Conservation (phyloP, 176 grass and related monocot species). For the Eleusine coracana region DNA sequence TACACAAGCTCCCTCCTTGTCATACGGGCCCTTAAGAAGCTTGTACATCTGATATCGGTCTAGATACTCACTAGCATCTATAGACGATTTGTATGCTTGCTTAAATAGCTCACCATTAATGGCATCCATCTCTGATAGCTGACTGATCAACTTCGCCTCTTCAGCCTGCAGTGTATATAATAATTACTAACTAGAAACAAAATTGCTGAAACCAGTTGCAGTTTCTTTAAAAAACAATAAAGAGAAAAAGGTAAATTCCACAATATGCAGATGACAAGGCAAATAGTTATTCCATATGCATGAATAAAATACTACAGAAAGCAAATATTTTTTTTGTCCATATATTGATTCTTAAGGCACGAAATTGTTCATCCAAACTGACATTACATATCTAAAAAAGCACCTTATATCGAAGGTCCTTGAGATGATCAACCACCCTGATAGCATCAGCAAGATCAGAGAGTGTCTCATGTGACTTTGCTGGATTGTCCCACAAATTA, state of each 20-base stretch:
- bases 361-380: constrained; percentile 6
- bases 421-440: constrained; percentile 78
- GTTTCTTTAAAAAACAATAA: background rate
- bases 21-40: constrained; percentile 80
- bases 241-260: background rate
- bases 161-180: constrained; percentile 65
- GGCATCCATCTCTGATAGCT: constrained; percentile 80
- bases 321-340: background rate
- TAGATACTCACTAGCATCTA: constrained; percentile 76
- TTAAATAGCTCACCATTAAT: constrained; percentile 84
- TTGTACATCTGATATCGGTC: constrained; percentile 78
- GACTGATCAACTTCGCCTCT: constrained; percentile 88
- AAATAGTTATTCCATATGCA: background rate
- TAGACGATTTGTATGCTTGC: constrained; percentile 72
- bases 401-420: constrained; percentile 92
- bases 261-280: background rate
- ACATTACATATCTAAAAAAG: constrained; percentile 39
- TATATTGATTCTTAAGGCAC: background rate
- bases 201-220: background rate
- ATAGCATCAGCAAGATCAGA: constrained; percentile 71
- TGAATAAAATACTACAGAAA: background rate
- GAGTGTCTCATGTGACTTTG: constrained; percentile 64
- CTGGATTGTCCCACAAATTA: constrained; percentile 82
- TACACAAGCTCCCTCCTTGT: constrained; percentile 87
- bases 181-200: background rate